phyloP scores from a whole-genome alignment of 345 rosid genomes.

The Noccaea caerulescens region DNA sequence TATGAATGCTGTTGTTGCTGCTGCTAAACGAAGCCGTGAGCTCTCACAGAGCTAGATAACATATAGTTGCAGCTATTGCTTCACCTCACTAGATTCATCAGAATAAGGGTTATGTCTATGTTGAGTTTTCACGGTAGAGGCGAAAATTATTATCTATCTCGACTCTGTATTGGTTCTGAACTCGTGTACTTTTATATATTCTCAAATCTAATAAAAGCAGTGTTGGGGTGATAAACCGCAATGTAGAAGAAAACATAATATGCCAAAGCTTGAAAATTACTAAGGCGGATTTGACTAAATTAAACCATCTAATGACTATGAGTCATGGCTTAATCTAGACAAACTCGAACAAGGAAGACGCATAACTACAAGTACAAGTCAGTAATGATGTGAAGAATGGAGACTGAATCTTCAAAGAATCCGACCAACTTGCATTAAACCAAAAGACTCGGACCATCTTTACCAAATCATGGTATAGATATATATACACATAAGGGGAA shows the following conservation, averaged over 20 bases:
- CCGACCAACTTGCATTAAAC: constrained; percentile 23
- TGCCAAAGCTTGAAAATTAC: not conserved
- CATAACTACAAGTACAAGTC: not conserved
- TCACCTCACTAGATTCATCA: constrained; percentile 20
- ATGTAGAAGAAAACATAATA: not conserved
- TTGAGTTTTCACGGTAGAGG: constrained; percentile 18
- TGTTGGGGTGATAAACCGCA: not conserved
- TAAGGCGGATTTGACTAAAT: not conserved
- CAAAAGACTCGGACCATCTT: constrained; percentile 22
- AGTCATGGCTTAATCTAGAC: not conserved
- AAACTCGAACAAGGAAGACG: not conserved
- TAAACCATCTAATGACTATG: not conserved
- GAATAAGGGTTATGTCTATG: constrained; percentile 3
- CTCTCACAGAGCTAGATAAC: constrained; percentile 55
- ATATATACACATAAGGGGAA: constrained; percentile 31
- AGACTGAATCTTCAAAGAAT: constrained; percentile 21
- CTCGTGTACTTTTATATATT: not conserved
- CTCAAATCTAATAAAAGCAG: constrained; percentile 14
- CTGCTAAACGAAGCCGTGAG: constrained; percentile 72
- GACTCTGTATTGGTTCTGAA: not conserved
- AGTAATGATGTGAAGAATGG: constrained; percentile 11
- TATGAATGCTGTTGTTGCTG: constrained; percentile 93
- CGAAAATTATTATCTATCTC: constrained; percentile 10
- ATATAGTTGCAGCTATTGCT: not conserved
- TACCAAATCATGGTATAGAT: constrained; percentile 43